Percentiles rank a stretch among this genome's conserved stretches.
phyloP scores from a whole-genome alignment of 768 basidiomycete species.

The Pholiota molesta region DNA sequence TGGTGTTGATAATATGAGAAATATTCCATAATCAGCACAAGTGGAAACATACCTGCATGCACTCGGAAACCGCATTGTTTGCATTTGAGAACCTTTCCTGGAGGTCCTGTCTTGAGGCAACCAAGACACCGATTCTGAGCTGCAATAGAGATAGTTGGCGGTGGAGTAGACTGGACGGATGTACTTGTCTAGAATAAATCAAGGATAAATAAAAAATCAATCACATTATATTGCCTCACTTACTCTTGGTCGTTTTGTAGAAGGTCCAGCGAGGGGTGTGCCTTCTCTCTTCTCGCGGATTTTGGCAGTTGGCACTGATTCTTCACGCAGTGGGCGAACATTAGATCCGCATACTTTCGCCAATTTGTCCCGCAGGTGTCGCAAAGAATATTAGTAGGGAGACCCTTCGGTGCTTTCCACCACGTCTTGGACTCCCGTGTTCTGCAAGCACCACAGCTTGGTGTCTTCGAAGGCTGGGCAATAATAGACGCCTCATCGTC shows the following conservation, averaged over 20 bases:
- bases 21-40: neutral
- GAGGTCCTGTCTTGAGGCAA: slow-evolving; percentile 75
- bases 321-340: slow-evolving; percentile 72
- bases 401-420: slow-evolving; percentile 93
- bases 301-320: slow-evolving; percentile 55
- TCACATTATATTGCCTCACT: slow-evolving; percentile 1
- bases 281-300: slow-evolving; percentile 71
- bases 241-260: slow-evolving; percentile 49
- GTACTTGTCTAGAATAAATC: slow-evolving; percentile 45
- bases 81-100: slow-evolving; percentile 81
- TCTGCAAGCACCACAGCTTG: slow-evolving; percentile 82
- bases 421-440: slow-evolving; percentile 78
- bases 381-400: slow-evolving; percentile 79
- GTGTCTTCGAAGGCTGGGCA: slow-evolving; percentile 53
- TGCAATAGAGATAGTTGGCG: slow-evolving; percentile 53
- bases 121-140: slow-evolving; percentile 74
- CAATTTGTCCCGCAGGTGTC: slow-evolving; percentile 86
- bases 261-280: slow-evolving; percentile 48
- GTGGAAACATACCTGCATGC: slow-evolving; percentile 66
- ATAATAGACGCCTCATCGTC: slow-evolving; percentile 85
- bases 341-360: slow-evolving; percentile 91
- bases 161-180: slow-evolving; percentile 63
- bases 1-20: neutral
- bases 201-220: neutral
- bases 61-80: slow-evolving; percentile 76